These are phyloP conservation scores for Hibiscus tridactylites DNA, from an alignment of 345 rosid genomes.

Conservation along the genomic window DNA sequence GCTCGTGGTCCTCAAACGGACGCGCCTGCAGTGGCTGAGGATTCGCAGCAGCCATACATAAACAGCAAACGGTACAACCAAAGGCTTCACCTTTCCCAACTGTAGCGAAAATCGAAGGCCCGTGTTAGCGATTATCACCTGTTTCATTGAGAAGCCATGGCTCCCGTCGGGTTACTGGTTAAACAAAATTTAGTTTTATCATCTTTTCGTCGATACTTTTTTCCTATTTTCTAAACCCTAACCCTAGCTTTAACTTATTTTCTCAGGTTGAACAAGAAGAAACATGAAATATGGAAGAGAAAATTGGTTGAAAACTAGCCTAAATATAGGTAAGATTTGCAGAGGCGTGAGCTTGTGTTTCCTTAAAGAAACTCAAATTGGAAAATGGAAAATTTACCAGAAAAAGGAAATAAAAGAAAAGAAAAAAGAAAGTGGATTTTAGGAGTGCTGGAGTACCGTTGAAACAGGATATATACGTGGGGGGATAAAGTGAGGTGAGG, in stretches of 20 bases:
- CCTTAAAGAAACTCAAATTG: conserved; percentile 27
- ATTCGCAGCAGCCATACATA: conserved; percentile 43
- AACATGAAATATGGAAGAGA: conserved; percentile 16
- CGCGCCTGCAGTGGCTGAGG: conserved; percentile 45
- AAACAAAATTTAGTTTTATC: neutral
- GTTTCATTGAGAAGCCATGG: conserved; percentile 26
- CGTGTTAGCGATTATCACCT: conserved; percentile 8
- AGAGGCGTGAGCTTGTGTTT: conserved; percentile 23
- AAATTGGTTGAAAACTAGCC: conserved; percentile 3
- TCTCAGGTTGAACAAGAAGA: conserved; percentile 9
- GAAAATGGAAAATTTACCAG: conserved; percentile 1
- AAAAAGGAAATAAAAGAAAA: no score
- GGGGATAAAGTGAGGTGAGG: no score
- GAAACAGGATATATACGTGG: no score
- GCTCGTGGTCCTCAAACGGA: conserved; percentile 33
- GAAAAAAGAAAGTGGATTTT: no score
- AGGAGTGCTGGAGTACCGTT: no score
- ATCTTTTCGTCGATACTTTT: neutral
- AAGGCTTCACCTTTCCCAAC: conserved; percentile 4
- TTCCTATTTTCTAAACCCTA: conserved; percentile 20
- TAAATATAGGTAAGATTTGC: conserved; percentile 31
- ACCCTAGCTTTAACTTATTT: conserved; percentile 4
- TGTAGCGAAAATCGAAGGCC: conserved; percentile 6
- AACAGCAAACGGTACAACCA: conserved; percentile 1
- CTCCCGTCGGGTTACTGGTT: neutral